A percentile compares a stretch with the other conserved stretches of the same genome.
Evolutionary conservation across 176 grass and related monocot species (phyloP).

Genomic region (Eragrostis curvula): DNA sequence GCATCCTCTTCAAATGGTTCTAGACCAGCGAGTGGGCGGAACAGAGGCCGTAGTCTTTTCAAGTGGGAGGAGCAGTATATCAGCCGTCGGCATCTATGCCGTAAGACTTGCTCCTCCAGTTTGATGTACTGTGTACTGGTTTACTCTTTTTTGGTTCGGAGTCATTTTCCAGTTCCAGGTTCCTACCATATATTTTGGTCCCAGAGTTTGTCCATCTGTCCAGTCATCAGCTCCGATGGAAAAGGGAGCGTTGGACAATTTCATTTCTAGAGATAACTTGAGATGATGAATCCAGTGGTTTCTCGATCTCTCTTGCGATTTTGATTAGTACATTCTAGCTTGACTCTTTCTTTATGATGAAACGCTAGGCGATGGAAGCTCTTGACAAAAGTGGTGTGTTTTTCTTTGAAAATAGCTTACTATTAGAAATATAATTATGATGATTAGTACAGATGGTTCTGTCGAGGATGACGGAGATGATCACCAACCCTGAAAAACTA

Average conservation of each 20-base stretch:
- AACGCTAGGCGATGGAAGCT: not conserved
- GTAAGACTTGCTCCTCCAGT: constrained; percentile 35
- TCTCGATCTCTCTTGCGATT: not conserved
- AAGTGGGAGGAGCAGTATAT: constrained; percentile 5
- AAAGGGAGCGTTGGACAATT: constrained; percentile 8
- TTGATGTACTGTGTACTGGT: constrained; percentile 31
- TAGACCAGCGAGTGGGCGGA: not conserved
- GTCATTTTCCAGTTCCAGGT: constrained; percentile 18
- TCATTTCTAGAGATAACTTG: constrained; percentile 7
- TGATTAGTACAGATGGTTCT: too few species aligned
- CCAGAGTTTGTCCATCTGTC: constrained; percentile 1
- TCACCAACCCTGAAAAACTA: too few species aligned
- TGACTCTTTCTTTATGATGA: not conserved
- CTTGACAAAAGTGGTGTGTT: not conserved
- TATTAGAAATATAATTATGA: too few species aligned
- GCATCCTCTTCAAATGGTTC: constrained; percentile 80
- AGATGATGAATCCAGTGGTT: not conserved
- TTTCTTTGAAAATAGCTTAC: not conserved
- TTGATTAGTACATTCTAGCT: not conserved
- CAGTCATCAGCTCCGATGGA: not conserved
- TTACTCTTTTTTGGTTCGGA: not conserved
- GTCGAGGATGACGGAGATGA: too few species aligned
- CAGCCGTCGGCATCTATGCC: not conserved
- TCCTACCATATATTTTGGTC: constrained; percentile 24
- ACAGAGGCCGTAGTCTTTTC: constrained; percentile 18